Conservation (phyloP, 306 rosid species). For the Argentina anserina region DNA sequence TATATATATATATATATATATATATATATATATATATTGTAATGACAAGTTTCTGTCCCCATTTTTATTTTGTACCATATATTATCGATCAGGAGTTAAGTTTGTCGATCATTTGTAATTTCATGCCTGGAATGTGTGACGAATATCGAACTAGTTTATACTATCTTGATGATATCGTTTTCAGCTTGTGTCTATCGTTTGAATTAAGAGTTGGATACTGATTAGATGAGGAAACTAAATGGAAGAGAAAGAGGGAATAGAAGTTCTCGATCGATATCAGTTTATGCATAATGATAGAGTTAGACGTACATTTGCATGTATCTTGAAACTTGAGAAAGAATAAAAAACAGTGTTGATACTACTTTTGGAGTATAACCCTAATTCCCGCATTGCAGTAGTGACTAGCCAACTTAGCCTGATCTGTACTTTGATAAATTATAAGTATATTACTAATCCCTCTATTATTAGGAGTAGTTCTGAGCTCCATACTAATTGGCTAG, state of each 20-base stretch:
- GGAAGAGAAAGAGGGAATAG: background rate
- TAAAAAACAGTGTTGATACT: background rate
- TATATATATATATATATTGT: background rate
- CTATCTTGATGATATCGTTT: background rate
- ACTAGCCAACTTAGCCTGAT: background rate
- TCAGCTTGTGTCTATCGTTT: background rate
- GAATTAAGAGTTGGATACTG: background rate
- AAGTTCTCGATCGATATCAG: background rate
- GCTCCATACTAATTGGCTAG: background rate
- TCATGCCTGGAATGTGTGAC: too few relatives aligned
- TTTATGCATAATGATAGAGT: too few relatives aligned
- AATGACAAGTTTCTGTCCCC: background rate
- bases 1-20: too few relatives aligned
- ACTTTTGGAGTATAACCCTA: background rate
- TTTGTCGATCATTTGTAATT: background rate
- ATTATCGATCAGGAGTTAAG: background rate
- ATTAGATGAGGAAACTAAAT: background rate
- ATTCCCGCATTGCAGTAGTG: background rate
- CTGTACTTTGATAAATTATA: too few relatives aligned
- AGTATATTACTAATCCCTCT: background rate
- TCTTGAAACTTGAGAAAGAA: background rate
- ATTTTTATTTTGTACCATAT: background rate
- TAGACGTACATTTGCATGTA: too few relatives aligned
- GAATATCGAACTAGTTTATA: background rate
- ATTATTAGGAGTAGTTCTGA: background rate